These are phyloP conservation scores for Cladosporium cucumerinum DNA, from an alignment of 2,329 filamentous ascomycete genomes.

Conservation along the genomic window DNA sequence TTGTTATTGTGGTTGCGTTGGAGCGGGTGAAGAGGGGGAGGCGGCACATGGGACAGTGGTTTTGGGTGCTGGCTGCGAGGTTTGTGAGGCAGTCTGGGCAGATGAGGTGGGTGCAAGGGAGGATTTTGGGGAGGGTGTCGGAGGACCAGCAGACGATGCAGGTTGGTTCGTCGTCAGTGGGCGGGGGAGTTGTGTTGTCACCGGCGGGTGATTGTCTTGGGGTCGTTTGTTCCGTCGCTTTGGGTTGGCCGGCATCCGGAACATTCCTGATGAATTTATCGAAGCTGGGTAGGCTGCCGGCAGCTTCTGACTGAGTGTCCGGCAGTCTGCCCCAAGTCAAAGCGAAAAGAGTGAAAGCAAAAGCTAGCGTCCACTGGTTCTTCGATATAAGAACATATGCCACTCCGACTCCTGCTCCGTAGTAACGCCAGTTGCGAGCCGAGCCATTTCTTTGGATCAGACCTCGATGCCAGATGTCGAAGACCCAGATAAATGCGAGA, in stretches of 20 bases:
- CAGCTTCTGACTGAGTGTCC: neutral
- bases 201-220: neutral
- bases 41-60: neutral
- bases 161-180: neutral
- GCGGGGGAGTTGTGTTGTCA: neutral
- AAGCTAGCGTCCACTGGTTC: neutral
- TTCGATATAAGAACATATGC: neutral
- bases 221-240: neutral
- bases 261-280: neutral
- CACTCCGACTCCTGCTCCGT: neutral
- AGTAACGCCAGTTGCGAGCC: neutral
- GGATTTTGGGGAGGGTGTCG: neutral
- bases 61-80: neutral
- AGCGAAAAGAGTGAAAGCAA: neutral
- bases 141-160: slow-evolving; percentile 3
- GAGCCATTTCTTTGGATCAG: neutral
- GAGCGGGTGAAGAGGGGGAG: neutral
- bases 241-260: neutral
- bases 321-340: neutral
- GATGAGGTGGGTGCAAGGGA: neutral
- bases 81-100: neutral
- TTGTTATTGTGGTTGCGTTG: neutral
- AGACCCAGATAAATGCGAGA: neutral
- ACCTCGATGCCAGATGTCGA: neutral
- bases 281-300: neutral